Evolutionary conservation across 805 yeast species (phyloP).

Genomic region (Wickerhamomyces chaumierensis): DNA sequence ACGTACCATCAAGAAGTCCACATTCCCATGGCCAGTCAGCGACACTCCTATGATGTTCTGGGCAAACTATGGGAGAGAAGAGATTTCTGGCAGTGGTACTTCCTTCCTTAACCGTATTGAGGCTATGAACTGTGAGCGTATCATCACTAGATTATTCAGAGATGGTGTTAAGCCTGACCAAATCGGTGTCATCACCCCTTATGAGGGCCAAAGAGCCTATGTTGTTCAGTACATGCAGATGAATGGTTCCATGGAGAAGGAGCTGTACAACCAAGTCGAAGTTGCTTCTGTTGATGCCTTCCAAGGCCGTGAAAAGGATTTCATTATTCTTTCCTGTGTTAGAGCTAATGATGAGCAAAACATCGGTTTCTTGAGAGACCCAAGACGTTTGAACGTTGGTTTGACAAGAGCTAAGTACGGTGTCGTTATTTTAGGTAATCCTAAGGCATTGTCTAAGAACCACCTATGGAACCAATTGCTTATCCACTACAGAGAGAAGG

Average conservation of each 20-base stretch:
- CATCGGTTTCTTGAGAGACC: constrained; percentile 78
- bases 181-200: constrained; percentile 90
- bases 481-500: constrained; percentile 69
- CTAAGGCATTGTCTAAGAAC: constrained; percentile 61
- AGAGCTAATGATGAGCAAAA: constrained; percentile 65
- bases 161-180: constrained; percentile 73
- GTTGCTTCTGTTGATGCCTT: constrained; percentile 93
- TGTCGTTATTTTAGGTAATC: constrained; percentile 72
- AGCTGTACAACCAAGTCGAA: constrained; percentile 61
- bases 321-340: constrained; percentile 69
- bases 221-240: constrained; percentile 66
- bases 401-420: constrained; percentile 83
- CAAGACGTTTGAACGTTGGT: constrained; percentile 82
- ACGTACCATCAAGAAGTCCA: constrained; percentile 39
- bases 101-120: constrained; percentile 79
- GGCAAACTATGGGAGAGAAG: constrained; percentile 85
- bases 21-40: constrained; percentile 87
- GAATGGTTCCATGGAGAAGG: constrained; percentile 57
- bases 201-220: constrained; percentile 87
- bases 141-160: constrained; percentile 58
- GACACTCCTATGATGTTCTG: constrained; percentile 93
- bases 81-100: constrained; percentile 70
- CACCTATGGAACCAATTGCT: constrained; percentile 70
- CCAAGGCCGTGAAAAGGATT: constrained; percentile 85
- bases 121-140: constrained; percentile 78